A percentile compares a stretch with the other conserved stretches of the same genome.
These are phyloP conservation scores for Argentina anserina DNA, from an alignment of 306 rosid species.

Conservation along the genomic window DNA sequence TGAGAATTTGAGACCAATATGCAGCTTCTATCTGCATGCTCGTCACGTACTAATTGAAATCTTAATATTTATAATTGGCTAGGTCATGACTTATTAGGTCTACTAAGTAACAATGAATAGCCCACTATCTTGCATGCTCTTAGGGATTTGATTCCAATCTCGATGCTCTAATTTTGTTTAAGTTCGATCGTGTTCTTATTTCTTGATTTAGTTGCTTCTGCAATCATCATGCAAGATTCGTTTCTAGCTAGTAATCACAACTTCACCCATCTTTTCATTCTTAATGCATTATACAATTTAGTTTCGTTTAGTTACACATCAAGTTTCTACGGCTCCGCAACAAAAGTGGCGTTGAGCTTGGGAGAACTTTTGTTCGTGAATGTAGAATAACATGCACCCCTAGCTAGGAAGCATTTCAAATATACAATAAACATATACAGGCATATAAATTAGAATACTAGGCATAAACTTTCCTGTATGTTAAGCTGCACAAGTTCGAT, in stretches of 20 bases:
- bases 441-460: no score
- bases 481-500: no score
- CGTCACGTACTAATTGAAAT: constrained; percentile 44
- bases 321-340: background rate
- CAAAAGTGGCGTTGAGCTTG: background rate
- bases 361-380: background rate
- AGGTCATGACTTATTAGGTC: constrained; percentile 48
- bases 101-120: constrained; percentile 25
- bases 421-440: no score
- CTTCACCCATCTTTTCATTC: background rate
- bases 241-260: background rate
- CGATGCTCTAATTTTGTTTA: constrained; percentile 13
- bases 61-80: constrained; percentile 16
- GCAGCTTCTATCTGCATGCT: constrained; percentile 47
- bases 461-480: no score
- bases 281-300: background rate
- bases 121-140: constrained; percentile 19
- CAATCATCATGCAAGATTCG: background rate
- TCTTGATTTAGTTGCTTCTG: background rate
- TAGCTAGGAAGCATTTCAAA: background rate
- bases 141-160: constrained; percentile 14
- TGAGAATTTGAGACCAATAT: constrained; percentile 17
- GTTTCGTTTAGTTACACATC: background rate
- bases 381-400: background rate
- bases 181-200: background rate